Conservation (phyloP, 495 filamentous ascomycete species). For the Penicillium argentinense region DNA sequence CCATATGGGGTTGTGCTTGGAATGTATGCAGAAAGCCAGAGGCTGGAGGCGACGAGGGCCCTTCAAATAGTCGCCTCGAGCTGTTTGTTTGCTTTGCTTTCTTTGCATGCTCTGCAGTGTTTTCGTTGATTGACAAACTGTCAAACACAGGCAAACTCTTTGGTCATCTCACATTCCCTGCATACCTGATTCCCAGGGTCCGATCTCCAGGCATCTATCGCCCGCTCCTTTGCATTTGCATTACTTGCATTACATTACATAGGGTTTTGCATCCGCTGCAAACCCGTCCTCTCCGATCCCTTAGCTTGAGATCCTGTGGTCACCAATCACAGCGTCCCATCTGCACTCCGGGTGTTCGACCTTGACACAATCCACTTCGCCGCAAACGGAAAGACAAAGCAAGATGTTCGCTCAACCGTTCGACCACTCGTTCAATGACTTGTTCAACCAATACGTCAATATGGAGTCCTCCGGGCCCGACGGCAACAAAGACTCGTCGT, state of each 20-base stretch:
- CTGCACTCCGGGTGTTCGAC: slow-evolving; percentile 16
- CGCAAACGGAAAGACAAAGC: slow-evolving; percentile 48
- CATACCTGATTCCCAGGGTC: slow-evolving; percentile 2
- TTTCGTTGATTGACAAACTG: slow-evolving; percentile 44
- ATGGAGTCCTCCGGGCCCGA: slow-evolving; percentile 42
- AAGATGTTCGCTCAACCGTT: slow-evolving; percentile 49
- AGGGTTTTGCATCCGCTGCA: slow-evolving; percentile 2
- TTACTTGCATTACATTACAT: slow-evolving; percentile 15
- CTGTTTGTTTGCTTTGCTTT: slow-evolving; percentile 54
- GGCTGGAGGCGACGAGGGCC: slow-evolving; percentile 35
- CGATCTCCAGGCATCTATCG: background rate
- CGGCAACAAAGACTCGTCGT: slow-evolving; percentile 44
- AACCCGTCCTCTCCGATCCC: slow-evolving; percentile 4
- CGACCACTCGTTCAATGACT: slow-evolving; percentile 52
- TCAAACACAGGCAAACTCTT: slow-evolving; percentile 36
- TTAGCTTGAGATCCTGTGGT: slow-evolving; percentile 8
- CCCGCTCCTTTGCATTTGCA: slow-evolving; percentile 2
- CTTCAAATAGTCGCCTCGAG: slow-evolving; percentile 46
- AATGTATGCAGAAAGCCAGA: slow-evolving; percentile 43
- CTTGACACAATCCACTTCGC: slow-evolving; percentile 29
- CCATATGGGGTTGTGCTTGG: slow-evolving; percentile 37
- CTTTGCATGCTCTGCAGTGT: slow-evolving; percentile 51
- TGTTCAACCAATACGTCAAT: slow-evolving; percentile 55
- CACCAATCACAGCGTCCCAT: slow-evolving; percentile 33
- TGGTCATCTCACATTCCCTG: slow-evolving; percentile 15